Percentiles rank a stretch among this genome's conserved stretches.
Evolutionary conservation across 495 filamentous ascomycete genomes (phyloP).

Genomic region (Collariella sp.): DNA sequence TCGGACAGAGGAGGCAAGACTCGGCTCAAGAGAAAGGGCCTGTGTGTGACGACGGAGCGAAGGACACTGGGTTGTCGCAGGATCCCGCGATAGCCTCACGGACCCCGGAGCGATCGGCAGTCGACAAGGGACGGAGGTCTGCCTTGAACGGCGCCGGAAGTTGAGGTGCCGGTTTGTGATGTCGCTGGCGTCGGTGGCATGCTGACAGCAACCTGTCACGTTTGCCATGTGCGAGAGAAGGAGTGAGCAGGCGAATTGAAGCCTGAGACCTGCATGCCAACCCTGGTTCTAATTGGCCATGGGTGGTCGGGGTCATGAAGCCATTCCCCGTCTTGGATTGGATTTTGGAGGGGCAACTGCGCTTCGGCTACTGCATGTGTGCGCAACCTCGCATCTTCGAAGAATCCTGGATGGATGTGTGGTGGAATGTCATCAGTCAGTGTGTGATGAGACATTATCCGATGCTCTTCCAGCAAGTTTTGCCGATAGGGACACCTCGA

Average conservation of each 20-base stretch:
- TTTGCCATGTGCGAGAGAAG: not conserved
- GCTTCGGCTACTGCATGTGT: too few relatives aligned
- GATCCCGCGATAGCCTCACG: not conserved
- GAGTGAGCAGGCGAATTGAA: not conserved
- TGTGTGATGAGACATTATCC: too few relatives aligned
- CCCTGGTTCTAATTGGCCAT: not conserved
- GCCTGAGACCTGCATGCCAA: constrained; percentile 2
- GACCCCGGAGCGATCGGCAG: not conserved
- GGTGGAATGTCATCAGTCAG: too few relatives aligned
- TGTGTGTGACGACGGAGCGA: not conserved
- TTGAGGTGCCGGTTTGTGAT: constrained; percentile 1
- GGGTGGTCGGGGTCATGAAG: not conserved
- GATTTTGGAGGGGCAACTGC: not conserved
- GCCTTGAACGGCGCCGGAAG: constrained; percentile 5
- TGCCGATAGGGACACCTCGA: too few relatives aligned
- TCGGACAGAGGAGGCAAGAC: constrained; percentile 23
- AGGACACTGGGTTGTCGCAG: not conserved
- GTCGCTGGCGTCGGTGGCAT: not conserved
- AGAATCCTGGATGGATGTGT: too few relatives aligned
- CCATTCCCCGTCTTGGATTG: not conserved
- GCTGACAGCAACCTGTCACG: not conserved
- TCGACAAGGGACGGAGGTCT: not conserved
- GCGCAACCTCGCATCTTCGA: too few relatives aligned
- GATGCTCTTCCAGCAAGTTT: too few relatives aligned
- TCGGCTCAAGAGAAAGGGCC: constrained; percentile 23